Percentiles rank a stretch among this genome's conserved stretches.
phyloP scores from a whole-genome alignment of 73 alveolate species.

The Tetrahymena borealis region DNA sequence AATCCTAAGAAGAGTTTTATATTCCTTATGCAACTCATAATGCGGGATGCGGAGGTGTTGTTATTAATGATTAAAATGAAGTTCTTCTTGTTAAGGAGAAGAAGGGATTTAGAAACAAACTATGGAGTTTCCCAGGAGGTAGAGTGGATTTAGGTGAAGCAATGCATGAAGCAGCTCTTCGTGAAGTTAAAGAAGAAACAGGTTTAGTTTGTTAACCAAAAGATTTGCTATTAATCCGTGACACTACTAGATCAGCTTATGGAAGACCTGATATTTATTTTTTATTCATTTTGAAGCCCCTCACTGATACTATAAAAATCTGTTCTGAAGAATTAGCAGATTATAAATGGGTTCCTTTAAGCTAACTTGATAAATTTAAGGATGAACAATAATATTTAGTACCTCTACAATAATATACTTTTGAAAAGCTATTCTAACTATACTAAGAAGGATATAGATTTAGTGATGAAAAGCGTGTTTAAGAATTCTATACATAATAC shows the following conservation, averaged over 20 bases:
- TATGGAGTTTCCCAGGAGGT: neutral
- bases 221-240: neutral
- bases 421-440: neutral
- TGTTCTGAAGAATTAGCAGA: neutral
- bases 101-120: neutral
- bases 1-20: neutral
- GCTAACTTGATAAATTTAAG: neutral
- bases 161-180: neutral
- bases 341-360: neutral
- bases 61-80: neutral
- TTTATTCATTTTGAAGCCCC: neutral
- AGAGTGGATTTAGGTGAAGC: conserved; percentile 4
- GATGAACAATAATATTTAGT: neutral
- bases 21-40: neutral
- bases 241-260: neutral
- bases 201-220: neutral
- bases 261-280: neutral
- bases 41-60: neutral
- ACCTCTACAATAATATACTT: neutral
- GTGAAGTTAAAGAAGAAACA: neutral
- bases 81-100: neutral
- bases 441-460: neutral
- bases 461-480: neutral
- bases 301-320: neutral
- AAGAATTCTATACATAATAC: neutral